Base-by-base conservation (phyloP, 176 grass and related monocot species). In the Chloris gayana region DNA sequence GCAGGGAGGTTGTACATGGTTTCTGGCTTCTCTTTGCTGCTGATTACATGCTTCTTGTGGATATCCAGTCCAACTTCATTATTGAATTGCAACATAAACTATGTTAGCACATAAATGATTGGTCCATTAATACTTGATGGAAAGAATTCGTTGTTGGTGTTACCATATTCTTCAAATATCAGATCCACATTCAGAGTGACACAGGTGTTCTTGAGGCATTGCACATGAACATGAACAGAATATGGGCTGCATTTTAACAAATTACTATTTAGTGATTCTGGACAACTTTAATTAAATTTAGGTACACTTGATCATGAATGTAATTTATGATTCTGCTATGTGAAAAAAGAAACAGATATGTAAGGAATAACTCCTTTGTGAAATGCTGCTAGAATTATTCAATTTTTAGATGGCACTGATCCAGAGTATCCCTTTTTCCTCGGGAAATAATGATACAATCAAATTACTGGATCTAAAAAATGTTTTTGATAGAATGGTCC, bases 161-260 rank as follows among this genome's bases (percentile, higher is more conserved):
- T 98, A 98, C 95, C 95, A 61, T 92, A 89, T 79, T 94, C 95
- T 83, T 98, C 92, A 78, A 90, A 98, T 57, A 98, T 84, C 27
- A 98, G 74, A 88, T 94, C 89, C 87, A 74, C 85, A 76, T 91
- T 94, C 58, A 98, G 65, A 75, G 92, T 98, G 38, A 83, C 90
- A 57, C 92, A 85, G 29, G 75, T 88, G 80, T 94, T 83, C 33
- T 42, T 60, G 17, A 90, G 95, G 78, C 87, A 94, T 72, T 86
- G 75, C 72, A 94, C 83, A 74, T 80, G 56, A 83, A 98, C 65
- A 44, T 76, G 92, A 32, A 93, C 63, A 87, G 81, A 84, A 83
- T 89, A 91, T 59, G 95, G 95, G 76, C 92, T 98, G 86, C 92
- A 92, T 70, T 68, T 73, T 65, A 77, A 90, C 63, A 84, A 56